Conservation (phyloP, 2,329 filamentous ascomycete genomes). For the Botrytis medusae region DNA sequence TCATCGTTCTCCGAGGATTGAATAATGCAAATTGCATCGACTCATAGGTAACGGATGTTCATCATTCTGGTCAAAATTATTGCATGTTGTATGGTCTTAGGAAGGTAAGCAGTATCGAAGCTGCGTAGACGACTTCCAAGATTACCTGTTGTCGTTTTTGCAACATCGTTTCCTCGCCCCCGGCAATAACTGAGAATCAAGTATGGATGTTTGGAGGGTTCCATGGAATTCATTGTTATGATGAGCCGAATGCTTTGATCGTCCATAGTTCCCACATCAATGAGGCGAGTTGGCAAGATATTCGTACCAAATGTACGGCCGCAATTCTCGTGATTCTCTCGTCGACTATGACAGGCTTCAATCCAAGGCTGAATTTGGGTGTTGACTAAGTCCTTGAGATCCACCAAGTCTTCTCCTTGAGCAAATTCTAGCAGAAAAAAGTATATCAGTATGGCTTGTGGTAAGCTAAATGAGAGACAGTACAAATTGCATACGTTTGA, state of each 20-base stretch:
- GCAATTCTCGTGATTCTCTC: background rate
- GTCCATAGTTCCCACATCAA: background rate
- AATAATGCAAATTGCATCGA: background rate
- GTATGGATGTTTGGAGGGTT: background rate
- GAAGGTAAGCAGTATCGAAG: background rate
- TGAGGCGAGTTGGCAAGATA: background rate
- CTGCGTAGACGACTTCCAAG: background rate
- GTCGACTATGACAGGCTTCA: background rate
- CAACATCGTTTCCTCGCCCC: background rate
- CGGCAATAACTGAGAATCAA: background rate
- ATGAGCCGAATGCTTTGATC: background rate
- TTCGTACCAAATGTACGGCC: background rate
- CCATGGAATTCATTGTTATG: background rate
- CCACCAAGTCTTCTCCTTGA: background rate
- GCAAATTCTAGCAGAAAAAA: background rate
- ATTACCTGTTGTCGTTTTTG: background rate
- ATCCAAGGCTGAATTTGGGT: background rate
- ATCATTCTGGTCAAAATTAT: background rate
- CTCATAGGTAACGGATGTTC: background rate
- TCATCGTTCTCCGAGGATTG: background rate
- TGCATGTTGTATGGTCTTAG: background rate
- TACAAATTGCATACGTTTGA: background rate
- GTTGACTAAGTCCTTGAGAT: background rate
- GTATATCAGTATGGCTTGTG: background rate
- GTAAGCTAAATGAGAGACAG: background rate